Conservation (phyloP, 306 rosid species). For the Alnus rubra region DNA sequence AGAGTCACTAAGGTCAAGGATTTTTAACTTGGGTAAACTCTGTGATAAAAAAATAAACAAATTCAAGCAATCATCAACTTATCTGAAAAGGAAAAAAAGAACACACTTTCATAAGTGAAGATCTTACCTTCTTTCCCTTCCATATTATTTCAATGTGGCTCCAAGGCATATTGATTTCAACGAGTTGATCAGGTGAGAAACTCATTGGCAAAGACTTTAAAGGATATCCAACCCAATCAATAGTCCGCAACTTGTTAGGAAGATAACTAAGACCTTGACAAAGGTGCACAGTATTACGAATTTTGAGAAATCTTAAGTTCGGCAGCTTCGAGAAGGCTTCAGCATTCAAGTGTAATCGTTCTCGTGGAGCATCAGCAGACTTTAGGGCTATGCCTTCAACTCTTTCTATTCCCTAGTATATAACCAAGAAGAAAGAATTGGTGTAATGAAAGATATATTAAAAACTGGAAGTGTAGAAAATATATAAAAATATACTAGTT, state of each 20-base stretch:
- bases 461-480: not conserved
- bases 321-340: no score
- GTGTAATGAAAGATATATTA: not conserved
- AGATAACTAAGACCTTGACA: no score
- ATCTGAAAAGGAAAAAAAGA: no score
- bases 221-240: no score
- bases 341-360: no score
- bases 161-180: not conserved
- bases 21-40: not conserved
- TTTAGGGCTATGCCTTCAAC: not conserved
- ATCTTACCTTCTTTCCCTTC: not conserved
- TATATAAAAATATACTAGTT: not conserved
- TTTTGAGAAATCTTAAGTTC: no score
- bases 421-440: not conserved
- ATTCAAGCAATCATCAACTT: not conserved
- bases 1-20: not conserved
- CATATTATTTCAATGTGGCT: not conserved
- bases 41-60: not conserved
- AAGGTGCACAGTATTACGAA: no score
- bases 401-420: conserved; percentile 29
- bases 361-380: no score
- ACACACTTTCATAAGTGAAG: not conserved
- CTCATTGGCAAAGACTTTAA: no score
- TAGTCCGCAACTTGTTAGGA: no score
- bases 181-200: not conserved